phyloP scores from a whole-genome alignment of 23 red algal genomes.

The Agarophyton chilense region DNA sequence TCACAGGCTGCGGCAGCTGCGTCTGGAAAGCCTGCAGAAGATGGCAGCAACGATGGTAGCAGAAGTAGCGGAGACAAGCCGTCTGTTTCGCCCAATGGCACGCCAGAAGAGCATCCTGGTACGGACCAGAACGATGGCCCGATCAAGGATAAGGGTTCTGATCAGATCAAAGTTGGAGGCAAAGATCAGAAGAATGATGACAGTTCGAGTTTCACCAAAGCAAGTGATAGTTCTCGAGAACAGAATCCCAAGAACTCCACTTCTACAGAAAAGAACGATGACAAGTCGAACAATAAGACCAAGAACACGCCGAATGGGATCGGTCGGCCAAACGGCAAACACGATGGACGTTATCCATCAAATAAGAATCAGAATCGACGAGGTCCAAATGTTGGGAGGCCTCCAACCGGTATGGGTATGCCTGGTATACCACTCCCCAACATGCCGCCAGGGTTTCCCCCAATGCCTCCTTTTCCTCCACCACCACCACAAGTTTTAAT shows the following conservation, averaged over 20 bases:
- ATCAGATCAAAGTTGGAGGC: background rate
- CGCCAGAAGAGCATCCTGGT: background rate
- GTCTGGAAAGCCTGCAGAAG: conserved; percentile 1
- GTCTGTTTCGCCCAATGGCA: background rate
- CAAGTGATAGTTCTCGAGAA: background rate
- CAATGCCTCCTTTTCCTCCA: conserved; percentile 63
- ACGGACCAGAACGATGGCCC: background rate
- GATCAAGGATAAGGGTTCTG: background rate
- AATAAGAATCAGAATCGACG: conserved; percentile 45
- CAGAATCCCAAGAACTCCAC: background rate
- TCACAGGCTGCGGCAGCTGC: conserved; percentile 55
- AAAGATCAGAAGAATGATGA: background rate
- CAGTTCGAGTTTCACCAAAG: background rate
- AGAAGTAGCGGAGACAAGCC: background rate
- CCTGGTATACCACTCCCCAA: conserved; percentile 43
- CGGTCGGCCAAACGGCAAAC: conserved; percentile 13
- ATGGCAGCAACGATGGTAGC: background rate
- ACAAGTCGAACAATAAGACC: background rate
- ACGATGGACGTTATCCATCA: conserved; percentile 19
- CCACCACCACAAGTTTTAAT: conserved; percentile 57
- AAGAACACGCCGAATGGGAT: background rate
- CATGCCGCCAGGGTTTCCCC: conserved; percentile 53
- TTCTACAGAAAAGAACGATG: background rate
- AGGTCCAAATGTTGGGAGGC: conserved; percentile 23
- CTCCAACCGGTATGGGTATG: conserved; percentile 36